phyloP scores from a whole-genome alignment of 2,329 filamentous ascomycete species.

The Paraphaeosphaeria sporulosa region DNA sequence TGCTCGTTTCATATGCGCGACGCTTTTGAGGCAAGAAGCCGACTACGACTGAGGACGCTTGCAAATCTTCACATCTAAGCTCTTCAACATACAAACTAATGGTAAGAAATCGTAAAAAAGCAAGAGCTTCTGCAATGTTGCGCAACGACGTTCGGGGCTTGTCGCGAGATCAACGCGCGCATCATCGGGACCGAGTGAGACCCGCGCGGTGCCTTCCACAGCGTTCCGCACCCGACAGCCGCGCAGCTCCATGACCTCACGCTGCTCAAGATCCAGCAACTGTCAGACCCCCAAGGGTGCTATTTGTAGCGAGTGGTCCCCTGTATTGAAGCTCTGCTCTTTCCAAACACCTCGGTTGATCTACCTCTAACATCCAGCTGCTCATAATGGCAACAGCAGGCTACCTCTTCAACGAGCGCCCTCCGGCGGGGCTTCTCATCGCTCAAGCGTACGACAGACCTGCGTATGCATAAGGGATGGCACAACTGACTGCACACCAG shows the following conservation, averaged over 20 bases:
- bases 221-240: background rate
- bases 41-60: background rate
- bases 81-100: background rate
- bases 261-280: background rate
- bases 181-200: background rate
- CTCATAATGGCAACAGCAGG: slow-evolving; percentile 28
- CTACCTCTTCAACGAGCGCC: slow-evolving; percentile 30
- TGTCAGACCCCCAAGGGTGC: slow-evolving; percentile 4
- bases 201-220: background rate
- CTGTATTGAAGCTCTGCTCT: background rate
- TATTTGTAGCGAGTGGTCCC: background rate
- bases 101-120: no score
- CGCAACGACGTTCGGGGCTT: background rate
- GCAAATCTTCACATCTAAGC: background rate
- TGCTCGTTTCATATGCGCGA: slow-evolving; percentile 13
- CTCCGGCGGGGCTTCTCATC: slow-evolving; percentile 50
- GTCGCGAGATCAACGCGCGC: background rate
- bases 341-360: background rate
- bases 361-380: background rate
- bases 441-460: slow-evolving; percentile 54
- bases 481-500: background rate
- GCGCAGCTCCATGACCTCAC: background rate
- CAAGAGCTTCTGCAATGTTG: background rate
- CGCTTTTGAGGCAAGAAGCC: slow-evolving; percentile 7
- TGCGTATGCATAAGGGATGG: background rate